Conservation (phyloP, 1,139 yeast genomes). For the Yamadazyma oceani region DNA sequence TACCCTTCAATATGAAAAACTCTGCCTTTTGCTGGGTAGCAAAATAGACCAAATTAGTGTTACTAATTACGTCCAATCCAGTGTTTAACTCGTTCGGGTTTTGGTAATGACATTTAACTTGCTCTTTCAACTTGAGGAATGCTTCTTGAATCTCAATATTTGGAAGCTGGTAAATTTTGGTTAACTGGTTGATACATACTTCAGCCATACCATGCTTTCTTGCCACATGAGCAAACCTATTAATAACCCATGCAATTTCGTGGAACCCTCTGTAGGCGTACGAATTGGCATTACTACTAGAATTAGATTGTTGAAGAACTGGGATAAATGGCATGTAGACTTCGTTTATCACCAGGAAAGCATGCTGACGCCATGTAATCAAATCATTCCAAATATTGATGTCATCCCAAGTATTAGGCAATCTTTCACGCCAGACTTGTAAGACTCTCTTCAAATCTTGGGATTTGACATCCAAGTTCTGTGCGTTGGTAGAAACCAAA, state of each 20-base stretch:
- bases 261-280: slow-evolving; percentile 97
- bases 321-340: slow-evolving; percentile 93
- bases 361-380: slow-evolving; percentile 98
- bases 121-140: slow-evolving; percentile 90
- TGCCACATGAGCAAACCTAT: slow-evolving; percentile 97
- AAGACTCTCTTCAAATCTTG: slow-evolving; percentile 92
- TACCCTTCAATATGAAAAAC: slow-evolving; percentile 94
- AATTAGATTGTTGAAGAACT: slow-evolving; percentile 71
- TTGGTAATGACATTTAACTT: slow-evolving; percentile 96
- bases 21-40: slow-evolving; percentile 98
- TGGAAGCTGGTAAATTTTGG: slow-evolving; percentile 92
- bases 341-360: slow-evolving; percentile 94
- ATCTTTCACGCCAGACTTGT: slow-evolving; percentile 96
- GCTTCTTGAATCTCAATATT: slow-evolving; percentile 99
- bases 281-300: slow-evolving; percentile 76
- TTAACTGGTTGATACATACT: slow-evolving; percentile 89
- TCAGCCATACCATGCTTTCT: slow-evolving; percentile 96
- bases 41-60: slow-evolving; percentile 92
- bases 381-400: slow-evolving; percentile 96
- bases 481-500: slow-evolving; percentile 85
- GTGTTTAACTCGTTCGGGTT: slow-evolving; percentile 84
- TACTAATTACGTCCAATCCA: slow-evolving; percentile 94
- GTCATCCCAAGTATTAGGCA: slow-evolving; percentile 97
- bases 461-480: slow-evolving; percentile 86
- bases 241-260: slow-evolving; percentile 98